A percentile compares a stretch with the other conserved stretches of the same genome.
Conservation (phyloP, 2,329 filamentous ascomycete species). For the Fusarium sublunatum region DNA sequence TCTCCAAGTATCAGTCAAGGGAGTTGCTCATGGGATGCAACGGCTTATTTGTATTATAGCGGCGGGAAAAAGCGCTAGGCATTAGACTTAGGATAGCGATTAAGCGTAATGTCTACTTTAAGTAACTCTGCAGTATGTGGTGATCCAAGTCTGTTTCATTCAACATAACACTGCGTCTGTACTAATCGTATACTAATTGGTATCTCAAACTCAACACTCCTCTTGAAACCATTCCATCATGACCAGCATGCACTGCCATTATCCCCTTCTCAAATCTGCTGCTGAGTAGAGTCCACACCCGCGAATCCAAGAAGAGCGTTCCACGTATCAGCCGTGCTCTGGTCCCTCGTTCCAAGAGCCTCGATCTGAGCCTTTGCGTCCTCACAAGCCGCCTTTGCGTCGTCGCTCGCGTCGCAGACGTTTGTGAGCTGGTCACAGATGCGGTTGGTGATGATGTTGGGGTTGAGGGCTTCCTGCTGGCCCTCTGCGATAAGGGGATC, state of each 20-base stretch:
- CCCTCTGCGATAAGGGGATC: constrained; percentile 68
- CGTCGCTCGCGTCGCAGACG: constrained; percentile 71
- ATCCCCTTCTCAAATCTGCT: constrained; percentile 30
- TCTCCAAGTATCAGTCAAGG: not conserved
- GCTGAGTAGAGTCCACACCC: constrained; percentile 39
- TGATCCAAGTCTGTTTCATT: constrained; percentile 8
- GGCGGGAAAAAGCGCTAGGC: not conserved
- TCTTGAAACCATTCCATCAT: constrained; percentile 12
- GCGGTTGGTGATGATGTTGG: constrained; percentile 78
- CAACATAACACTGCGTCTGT: constrained; percentile 11
- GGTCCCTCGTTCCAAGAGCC: constrained; percentile 61
- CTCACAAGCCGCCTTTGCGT: constrained; percentile 65
- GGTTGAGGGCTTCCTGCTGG: constrained; percentile 76
- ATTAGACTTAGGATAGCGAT: constrained; percentile 6
- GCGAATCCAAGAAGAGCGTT: constrained; percentile 55
- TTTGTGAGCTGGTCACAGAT: constrained; percentile 77
- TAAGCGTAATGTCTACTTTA: constrained; percentile 11
- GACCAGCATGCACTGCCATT: constrained; percentile 31
- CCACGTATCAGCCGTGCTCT: constrained; percentile 61
- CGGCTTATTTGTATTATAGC: not conserved
- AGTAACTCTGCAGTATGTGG: not conserved
- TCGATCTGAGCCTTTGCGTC: constrained; percentile 64
- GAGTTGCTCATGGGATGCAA: not conserved
- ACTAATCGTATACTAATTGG: constrained; percentile 3
- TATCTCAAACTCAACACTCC: constrained; percentile 20